A percentile compares a stretch with the other conserved stretches of the same genome.
Conservation (phyloP, 192 early-diverging fungal genomes). For the Coemansia sp. region DNA sequence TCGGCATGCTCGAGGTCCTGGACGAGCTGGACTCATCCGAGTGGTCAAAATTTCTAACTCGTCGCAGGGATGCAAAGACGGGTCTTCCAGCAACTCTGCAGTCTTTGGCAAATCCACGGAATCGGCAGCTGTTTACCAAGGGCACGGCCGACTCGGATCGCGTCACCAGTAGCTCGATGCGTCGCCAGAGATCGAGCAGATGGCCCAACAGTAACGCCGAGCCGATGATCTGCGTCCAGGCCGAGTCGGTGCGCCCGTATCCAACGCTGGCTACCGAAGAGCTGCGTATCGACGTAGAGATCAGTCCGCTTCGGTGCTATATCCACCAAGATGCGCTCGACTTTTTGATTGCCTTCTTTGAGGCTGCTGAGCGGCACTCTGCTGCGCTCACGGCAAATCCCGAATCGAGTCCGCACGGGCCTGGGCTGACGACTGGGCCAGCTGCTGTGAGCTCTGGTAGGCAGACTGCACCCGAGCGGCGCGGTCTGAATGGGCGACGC, state of each 20-base stretch:
- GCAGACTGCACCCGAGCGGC: not conserved
- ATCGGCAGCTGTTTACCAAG: conserved; percentile 46
- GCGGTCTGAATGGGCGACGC: not conserved
- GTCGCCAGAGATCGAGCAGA: conserved; percentile 33
- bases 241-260: conserved; percentile 55
- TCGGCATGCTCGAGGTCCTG: conserved; percentile 50
- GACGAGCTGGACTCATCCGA: conserved; percentile 55
- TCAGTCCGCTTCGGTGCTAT: conserved; percentile 84
- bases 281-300: conserved; percentile 59
- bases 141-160: conserved; percentile 49
- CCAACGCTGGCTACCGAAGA: conserved; percentile 40
- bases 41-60: conserved; percentile 57
- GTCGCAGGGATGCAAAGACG: conserved; percentile 45
- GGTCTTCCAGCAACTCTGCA: conserved; percentile 49
- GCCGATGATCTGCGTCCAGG: conserved; percentile 41
- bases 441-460: not conserved
- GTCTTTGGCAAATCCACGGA: conserved; percentile 42
- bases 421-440: not conserved
- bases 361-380: conserved; percentile 25
- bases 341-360: conserved; percentile 83
- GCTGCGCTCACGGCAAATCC: not conserved
- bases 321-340: conserved; percentile 93
- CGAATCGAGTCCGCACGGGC: not conserved
- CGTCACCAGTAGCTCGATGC: conserved; percentile 38
- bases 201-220: conserved; percentile 47